Evolutionary conservation across 2,329 filamentous ascomycete species (phyloP).

Genomic region (Sclerotinia glacialis): DNA sequence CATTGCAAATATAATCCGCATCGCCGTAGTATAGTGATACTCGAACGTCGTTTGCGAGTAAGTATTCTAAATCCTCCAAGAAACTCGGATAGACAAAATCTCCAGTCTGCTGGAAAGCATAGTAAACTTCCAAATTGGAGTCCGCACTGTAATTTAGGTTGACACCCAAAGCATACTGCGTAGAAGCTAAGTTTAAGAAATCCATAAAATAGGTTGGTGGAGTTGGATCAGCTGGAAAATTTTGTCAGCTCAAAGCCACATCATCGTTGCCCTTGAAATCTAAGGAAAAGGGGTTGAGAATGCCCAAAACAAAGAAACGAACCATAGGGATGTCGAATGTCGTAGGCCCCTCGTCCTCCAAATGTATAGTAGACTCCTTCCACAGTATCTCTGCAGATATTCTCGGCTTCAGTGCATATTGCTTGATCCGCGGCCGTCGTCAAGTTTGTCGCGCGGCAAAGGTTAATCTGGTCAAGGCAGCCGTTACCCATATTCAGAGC

Average conservation of each 20-base stretch:
- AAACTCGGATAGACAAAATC: constrained; percentile 64
- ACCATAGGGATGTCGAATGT: constrained; percentile 49
- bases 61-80: constrained; percentile 45
- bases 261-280: neutral
- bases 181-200: constrained; percentile 24
- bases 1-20: constrained; percentile 38
- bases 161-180: constrained; percentile 22
- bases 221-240: constrained; percentile 46
- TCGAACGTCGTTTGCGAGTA: constrained; percentile 49
- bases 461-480: constrained; percentile 45
- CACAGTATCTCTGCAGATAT: constrained; percentile 57
- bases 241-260: neutral
- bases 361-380: constrained; percentile 42
- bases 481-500: constrained; percentile 43
- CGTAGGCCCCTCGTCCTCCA: constrained; percentile 47
- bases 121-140: constrained; percentile 43
- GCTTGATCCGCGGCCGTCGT: constrained; percentile 39
- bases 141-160: constrained; percentile 18
- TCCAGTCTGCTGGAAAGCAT: constrained; percentile 48
- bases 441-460: constrained; percentile 48
- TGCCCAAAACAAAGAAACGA: neutral
- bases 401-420: constrained; percentile 50
- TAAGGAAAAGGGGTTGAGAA: neutral
- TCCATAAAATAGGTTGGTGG: constrained; percentile 50
- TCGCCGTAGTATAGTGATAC: constrained; percentile 58